phyloP scores from a whole-genome alignment of 2,329 filamentous ascomycete genomes.

The Sporothrix brunneoviolacea region DNA sequence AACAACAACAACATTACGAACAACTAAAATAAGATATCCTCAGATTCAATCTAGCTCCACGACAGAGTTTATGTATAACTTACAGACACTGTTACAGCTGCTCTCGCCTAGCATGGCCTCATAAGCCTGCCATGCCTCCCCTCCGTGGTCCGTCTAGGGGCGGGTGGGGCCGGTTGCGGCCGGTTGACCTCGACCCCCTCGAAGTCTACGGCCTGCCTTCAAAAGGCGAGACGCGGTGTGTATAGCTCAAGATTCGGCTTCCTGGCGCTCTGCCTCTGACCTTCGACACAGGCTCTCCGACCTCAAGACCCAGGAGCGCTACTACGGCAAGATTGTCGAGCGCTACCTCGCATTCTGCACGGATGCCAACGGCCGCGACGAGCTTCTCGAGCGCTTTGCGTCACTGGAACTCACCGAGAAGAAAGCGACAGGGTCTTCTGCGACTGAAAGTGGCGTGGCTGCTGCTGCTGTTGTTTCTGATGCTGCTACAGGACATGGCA shows the following conservation, averaged over 20 bases:
- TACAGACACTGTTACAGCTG: neutral
- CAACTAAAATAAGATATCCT: neutral
- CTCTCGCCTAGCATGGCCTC: constrained; percentile 11
- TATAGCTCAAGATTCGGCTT: constrained; percentile 7
- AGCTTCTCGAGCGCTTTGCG: constrained; percentile 68
- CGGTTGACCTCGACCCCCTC: constrained; percentile 67
- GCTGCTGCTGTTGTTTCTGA: neutral
- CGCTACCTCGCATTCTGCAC: constrained; percentile 88
- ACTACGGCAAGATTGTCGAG: constrained; percentile 81
- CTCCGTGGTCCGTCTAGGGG: constrained; percentile 37
- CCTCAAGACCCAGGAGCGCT: constrained; percentile 71
- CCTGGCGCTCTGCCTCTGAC: too few species aligned
- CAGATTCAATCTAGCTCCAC: neutral
- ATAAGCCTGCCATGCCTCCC: constrained; percentile 16
- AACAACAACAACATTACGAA: neutral
- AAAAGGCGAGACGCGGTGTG: constrained; percentile 79
- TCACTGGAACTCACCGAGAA: constrained; percentile 42
- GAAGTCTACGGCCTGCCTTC: constrained; percentile 80
- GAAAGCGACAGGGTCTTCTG: neutral
- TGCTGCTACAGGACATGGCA: too few species aligned
- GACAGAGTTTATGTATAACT: neutral
- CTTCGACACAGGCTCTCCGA: constrained; percentile 64
- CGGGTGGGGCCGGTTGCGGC: constrained; percentile 66
- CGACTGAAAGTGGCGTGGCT: too few species aligned
- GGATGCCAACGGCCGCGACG: constrained; percentile 60